Base-by-base conservation (phyloP, 306 rosid genomes). In the Casuarina equisetifolia region DNA sequence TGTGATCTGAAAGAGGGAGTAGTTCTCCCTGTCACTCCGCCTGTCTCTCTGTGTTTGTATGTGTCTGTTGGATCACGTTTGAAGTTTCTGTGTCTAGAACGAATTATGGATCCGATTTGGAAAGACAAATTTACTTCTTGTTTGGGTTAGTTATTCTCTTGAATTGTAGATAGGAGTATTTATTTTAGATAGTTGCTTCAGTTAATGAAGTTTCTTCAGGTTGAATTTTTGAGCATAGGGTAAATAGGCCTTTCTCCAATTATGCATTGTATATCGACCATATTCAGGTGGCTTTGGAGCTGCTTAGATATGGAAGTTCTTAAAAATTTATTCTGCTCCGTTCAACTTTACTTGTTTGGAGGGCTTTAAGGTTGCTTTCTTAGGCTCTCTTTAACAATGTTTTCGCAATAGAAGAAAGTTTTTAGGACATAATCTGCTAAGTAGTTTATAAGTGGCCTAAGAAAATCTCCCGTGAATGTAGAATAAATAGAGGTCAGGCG, bases 61-160 rank as follows among this genome's bases (percentile, higher is more conserved):
- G 20, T 51, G 35, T 17, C 9, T 9, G 42, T 38, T 72, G 17
- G 38, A 55, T 66, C 15, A 66, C 36, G 52, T n/a, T 73, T 40
- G 68, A 68, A 20, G 20, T 42, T 2, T 66, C 42, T 67, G 49
- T 49, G 42, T 45, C 48, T 53, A 50, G 58, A 50, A 50, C 38
- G 32, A 70, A 74, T 74, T 73, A 42, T 9, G 71, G 73, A 73
- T 57, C 25, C 25, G 6, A 68, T 48, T 53, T 68, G 36, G 52
- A 73, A 66, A 51, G 38, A 36, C 48, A 40, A 20, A 25, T 58
- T 69, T 35, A 46, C 61, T 79, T 79, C 54, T 38, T 15, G 20
- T 20, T 71, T 46, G 38, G 53, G 15, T 74, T 64, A 17, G 35
- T 66, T 25, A 9, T 0, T 44, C 66, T 76, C 69, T 39, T 58